These are phyloP conservation scores for Scedosporium boydii DNA, from an alignment of 2,329 filamentous ascomycete species.

Conservation along the genomic window DNA sequence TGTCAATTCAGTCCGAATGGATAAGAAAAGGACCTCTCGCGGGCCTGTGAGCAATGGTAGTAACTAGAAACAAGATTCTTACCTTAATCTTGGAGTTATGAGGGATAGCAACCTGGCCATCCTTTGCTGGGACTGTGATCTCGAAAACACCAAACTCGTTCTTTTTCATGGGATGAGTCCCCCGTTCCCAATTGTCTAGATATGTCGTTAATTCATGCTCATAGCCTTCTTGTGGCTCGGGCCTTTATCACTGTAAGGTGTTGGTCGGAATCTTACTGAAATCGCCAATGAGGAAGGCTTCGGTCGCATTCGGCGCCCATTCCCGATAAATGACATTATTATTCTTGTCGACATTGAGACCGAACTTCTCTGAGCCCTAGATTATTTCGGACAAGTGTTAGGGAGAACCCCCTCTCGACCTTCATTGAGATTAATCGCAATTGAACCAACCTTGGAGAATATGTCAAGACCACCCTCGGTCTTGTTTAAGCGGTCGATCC, in stretches of 20 bases:
- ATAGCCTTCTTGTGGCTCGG: background rate
- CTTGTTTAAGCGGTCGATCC: slow-evolving; percentile 76
- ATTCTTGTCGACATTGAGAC: slow-evolving; percentile 70
- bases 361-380: slow-evolving; percentile 78
- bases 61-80: slow-evolving; percentile 11
- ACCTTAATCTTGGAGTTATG: slow-evolving; percentile 98
- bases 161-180: slow-evolving; percentile 79
- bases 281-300: slow-evolving; percentile 83
- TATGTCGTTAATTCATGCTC: background rate
- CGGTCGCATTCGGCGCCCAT: slow-evolving; percentile 86
- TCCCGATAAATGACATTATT: slow-evolving; percentile 87
- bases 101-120: slow-evolving; percentile 69
- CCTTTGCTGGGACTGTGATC: slow-evolving; percentile 60
- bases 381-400: background rate
- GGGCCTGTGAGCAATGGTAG: background rate
- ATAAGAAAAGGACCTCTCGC: background rate
- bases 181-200: slow-evolving; percentile 75
- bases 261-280: slow-evolving; percentile 57
- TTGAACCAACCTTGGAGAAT: slow-evolving; percentile 63
- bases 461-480: slow-evolving; percentile 84
- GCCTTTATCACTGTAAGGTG: background rate
- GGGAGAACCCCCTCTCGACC: background rate
- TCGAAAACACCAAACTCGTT: slow-evolving; percentile 81
- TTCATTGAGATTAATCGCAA: background rate
- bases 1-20: background rate